Evolutionary conservation across 352 stramenopile species (phyloP).

Genomic region (Globisporangium cylindrosporum): DNA sequence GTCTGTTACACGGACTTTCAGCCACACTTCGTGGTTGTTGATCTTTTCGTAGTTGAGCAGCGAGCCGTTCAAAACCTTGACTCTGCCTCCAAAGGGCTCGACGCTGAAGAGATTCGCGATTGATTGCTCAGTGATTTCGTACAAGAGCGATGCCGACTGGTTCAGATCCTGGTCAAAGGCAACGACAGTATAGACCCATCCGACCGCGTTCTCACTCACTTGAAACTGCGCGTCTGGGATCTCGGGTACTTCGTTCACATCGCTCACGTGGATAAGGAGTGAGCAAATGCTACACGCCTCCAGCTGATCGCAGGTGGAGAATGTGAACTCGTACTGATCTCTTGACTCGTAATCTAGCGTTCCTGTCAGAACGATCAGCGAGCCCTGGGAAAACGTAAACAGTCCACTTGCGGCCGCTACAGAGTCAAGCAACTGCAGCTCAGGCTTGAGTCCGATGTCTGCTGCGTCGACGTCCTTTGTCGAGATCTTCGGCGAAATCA

Average conservation of each 20-base stretch:
- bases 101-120: conserved; percentile 27
- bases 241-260: conserved; percentile 10
- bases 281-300: conserved; percentile 3
- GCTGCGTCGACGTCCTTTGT: conserved; percentile 1
- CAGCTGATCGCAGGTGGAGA: conserved; percentile 7
- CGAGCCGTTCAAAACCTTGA: conserved; percentile 3
- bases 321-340: conserved; percentile 4
- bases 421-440: conserved; percentile 1
- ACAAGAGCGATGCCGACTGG: conserved; percentile 29
- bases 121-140: conserved; percentile 46
- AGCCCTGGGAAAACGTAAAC: conserved; percentile 1
- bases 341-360: conserved; percentile 3
- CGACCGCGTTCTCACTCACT: conserved; percentile 35
- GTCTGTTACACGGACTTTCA: conserved; percentile 55
- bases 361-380: not conserved
- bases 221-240: conserved; percentile 15
- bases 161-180: conserved; percentile 38
- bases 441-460: conserved; percentile 3
- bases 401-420: not conserved
- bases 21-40: conserved; percentile 32
- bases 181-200: conserved; percentile 29
- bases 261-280: conserved; percentile 4
- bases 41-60: conserved; percentile 43
- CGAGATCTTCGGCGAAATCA: not conserved
- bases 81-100: not conserved